Conservation (phyloP, 2,329 filamentous ascomycete species). For the Diaporthe australafricana region DNA sequence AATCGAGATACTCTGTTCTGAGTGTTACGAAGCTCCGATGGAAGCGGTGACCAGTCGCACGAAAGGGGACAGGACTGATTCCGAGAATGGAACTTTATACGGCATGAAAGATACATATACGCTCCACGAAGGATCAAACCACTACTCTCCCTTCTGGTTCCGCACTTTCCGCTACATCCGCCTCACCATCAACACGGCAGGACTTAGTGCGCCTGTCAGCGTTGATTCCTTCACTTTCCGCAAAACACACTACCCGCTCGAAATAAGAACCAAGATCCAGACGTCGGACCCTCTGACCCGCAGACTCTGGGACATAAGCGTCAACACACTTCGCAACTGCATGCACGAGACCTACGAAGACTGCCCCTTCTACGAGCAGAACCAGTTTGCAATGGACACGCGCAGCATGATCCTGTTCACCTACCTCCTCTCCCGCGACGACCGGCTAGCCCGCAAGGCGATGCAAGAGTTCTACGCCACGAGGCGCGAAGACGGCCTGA, state of each 20-base stretch:
- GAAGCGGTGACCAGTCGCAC: conserved; percentile 33
- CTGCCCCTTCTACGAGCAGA: conserved; percentile 51
- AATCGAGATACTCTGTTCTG: conserved; percentile 47
- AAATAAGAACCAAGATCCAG: conserved; percentile 6
- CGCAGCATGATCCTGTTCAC: conserved; percentile 46
- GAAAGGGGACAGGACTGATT: conserved; percentile 36
- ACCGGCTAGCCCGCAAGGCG: conserved; percentile 47
- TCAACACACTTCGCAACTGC: conserved; percentile 49
- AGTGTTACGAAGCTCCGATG: conserved; percentile 47
- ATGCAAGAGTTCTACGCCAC: conserved; percentile 47
- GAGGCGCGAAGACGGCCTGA: conserved; percentile 43
- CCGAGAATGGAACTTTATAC: conserved; percentile 30
- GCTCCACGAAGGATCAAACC: conserved; percentile 22
- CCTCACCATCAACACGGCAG: conserved; percentile 29
- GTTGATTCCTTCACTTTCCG: conserved; percentile 29
- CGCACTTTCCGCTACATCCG: conserved; percentile 38
- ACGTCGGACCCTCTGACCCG: neutral
- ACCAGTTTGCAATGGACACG: conserved; percentile 46
- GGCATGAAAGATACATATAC: conserved; percentile 32
- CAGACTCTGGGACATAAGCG: conserved; percentile 46
- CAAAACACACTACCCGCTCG: conserved; percentile 24
- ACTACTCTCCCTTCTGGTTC: conserved; percentile 38
- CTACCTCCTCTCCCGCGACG: conserved; percentile 48
- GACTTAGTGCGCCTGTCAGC: conserved; percentile 3
- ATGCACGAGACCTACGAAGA: conserved; percentile 51